phyloP scores from a whole-genome alignment of 805 yeast genomes.

The Candida ulmi region DNA sequence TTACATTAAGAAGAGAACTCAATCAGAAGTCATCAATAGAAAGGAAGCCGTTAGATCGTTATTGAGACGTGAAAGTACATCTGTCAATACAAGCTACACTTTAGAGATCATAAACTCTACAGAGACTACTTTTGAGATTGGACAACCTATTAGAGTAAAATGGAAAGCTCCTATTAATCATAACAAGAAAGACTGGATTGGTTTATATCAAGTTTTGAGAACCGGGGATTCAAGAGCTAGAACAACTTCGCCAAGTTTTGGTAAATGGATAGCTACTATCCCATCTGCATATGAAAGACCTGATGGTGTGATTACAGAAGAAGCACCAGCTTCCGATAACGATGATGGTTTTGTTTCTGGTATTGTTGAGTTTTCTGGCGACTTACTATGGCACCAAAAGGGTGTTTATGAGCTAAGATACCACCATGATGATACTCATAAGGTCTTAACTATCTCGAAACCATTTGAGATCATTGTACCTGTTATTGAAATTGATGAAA shows the following conservation, averaged over 20 bases:
- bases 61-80: constrained; percentile 8
- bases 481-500: constrained; percentile 28
- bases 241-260: constrained; percentile 57
- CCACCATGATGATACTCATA: constrained; percentile 62
- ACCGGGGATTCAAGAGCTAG: constrained; percentile 49
- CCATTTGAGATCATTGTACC: constrained; percentile 58
- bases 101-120: constrained; percentile 16
- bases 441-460: constrained; percentile 57
- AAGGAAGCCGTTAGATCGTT: constrained; percentile 4
- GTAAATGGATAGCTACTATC: constrained; percentile 56
- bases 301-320: constrained; percentile 7
- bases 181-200: constrained; percentile 65
- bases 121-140: constrained; percentile 30
- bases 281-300: constrained; percentile 27
- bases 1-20: constrained; percentile 21
- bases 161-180: constrained; percentile 52
- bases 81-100: constrained; percentile 27
- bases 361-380: constrained; percentile 39
- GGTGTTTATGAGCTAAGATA: constrained; percentile 74
- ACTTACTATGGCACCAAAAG: constrained; percentile 52
- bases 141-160: constrained; percentile 45
- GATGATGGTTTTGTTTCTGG: constrained; percentile 33
- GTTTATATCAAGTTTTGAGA: constrained; percentile 59
- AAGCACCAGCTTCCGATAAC: constrained; percentile 4
- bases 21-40: constrained; percentile 15